A percentile compares a stretch with the other conserved stretches of the same genome.
phyloP scores from a whole-genome alignment of 2,329 filamentous ascomycete genomes.

The Coccinonectria pachysandricola region DNA sequence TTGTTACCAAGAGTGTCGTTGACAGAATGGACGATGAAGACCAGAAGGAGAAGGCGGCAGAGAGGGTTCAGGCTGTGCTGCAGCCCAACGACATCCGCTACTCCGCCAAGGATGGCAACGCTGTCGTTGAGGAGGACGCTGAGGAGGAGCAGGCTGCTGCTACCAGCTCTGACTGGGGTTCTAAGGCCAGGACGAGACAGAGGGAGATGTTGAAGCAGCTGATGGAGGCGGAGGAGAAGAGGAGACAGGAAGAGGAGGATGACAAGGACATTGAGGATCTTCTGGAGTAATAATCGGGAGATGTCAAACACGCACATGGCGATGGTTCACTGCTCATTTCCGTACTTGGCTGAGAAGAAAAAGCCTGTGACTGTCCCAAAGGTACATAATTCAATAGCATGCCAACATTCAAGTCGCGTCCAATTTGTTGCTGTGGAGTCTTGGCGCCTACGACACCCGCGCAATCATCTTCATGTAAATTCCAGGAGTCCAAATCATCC shows the following conservation, averaged over 20 bases:
- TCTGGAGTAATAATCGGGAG: constrained; percentile 46
- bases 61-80: constrained; percentile 46
- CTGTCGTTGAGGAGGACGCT: constrained; percentile 34
- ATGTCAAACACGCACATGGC: no score
- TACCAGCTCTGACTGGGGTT: constrained; percentile 53
- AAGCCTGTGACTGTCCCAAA: no score
- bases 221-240: constrained; percentile 51
- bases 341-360: no score
- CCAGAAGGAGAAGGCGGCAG: constrained; percentile 41
- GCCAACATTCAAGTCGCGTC: no score
- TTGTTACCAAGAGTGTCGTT: constrained; percentile 53
- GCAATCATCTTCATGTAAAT: no score
- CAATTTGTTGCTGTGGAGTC: no score
- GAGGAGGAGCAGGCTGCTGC: no score
- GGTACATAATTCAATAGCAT: no score
- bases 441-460: no score
- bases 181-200: constrained; percentile 60
- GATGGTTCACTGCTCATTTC: no score
- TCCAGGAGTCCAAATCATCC: no score
- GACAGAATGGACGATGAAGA: constrained; percentile 52
- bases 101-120: constrained; percentile 41
- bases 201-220: constrained; percentile 55
- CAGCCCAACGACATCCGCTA: constrained; percentile 56
- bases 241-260: constrained; percentile 52
- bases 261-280: constrained; percentile 70